phyloP scores from a whole-genome alignment of 352 stramenopile species.

The Pythium dissotocum region DNA sequence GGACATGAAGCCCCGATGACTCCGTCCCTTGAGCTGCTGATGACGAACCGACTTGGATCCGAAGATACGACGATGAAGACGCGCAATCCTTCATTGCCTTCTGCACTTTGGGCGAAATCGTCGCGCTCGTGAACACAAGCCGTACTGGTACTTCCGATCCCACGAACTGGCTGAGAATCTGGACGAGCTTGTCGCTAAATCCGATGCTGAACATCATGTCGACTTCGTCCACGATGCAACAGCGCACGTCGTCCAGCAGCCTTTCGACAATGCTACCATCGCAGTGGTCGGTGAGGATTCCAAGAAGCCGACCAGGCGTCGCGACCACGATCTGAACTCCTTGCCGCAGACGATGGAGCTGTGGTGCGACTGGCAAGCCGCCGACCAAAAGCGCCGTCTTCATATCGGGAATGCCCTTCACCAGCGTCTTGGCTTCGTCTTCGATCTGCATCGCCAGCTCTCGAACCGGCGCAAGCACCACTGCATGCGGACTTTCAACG shows the following conservation, averaged over 20 bases:
- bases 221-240: conserved; percentile 73
- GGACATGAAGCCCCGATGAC: conserved; percentile 21
- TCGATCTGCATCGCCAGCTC: conserved; percentile 82
- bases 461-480: conserved; percentile 66
- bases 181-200: conserved; percentile 48
- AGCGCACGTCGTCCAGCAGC: conserved; percentile 37
- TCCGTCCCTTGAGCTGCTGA: too few species aligned
- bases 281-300: conserved; percentile 33
- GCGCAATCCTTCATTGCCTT: conserved; percentile 29
- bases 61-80: conserved; percentile 21
- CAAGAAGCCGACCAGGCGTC: conserved; percentile 63
- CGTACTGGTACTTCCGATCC: conserved; percentile 27
- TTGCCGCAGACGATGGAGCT: conserved; percentile 59
- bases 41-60: conserved; percentile 32
- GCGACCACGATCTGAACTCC: conserved; percentile 68
- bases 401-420: conserved; percentile 58
- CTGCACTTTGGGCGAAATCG: conserved; percentile 47
- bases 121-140: conserved; percentile 66
- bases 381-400: conserved; percentile 68
- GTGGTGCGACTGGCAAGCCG: conserved; percentile 59
- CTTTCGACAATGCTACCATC: not conserved
- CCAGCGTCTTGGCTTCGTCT: conserved; percentile 50
- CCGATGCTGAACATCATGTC: conserved; percentile 71
- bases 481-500: conserved; percentile 22
- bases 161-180: conserved; percentile 45